phyloP scores from a whole-genome alignment of 2,329 filamentous ascomycete genomes.

The Anthostomella pinea region DNA sequence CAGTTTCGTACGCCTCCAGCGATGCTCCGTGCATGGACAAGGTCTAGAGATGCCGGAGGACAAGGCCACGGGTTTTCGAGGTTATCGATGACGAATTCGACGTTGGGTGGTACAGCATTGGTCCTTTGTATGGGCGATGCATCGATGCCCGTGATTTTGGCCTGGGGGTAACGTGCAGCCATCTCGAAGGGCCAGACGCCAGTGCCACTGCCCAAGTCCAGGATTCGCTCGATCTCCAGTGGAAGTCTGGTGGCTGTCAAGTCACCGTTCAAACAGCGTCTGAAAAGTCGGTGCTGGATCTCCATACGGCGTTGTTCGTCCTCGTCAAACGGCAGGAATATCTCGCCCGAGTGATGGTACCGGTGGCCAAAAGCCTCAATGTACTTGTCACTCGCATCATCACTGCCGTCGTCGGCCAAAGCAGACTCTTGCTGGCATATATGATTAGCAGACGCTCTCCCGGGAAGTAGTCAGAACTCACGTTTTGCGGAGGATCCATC shows the following conservation, averaged over 20 bases:
- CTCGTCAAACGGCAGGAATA: slow-evolving; percentile 30
- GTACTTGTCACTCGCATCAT: slow-evolving; percentile 14
- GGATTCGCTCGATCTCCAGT: slow-evolving; percentile 28
- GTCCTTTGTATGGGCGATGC: slow-evolving; percentile 40
- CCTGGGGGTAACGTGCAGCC: slow-evolving; percentile 38
- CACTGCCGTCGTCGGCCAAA: slow-evolving; percentile 8
- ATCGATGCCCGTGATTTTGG: slow-evolving; percentile 40
- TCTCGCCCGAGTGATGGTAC: slow-evolving; percentile 28
- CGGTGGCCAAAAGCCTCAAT: slow-evolving; percentile 29
- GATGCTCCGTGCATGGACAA: slow-evolving; percentile 43
- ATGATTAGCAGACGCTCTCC: slow-evolving; percentile 1
- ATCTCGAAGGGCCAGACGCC: slow-evolving; percentile 44
- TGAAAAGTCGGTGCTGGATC: slow-evolving; percentile 24
- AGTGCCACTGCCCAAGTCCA: slow-evolving; percentile 43
- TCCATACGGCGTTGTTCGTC: slow-evolving; percentile 27
- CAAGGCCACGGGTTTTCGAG: slow-evolving; percentile 46
- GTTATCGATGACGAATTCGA: slow-evolving; percentile 58
- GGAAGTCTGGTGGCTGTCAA: slow-evolving; percentile 29
- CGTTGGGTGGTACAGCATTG: slow-evolving; percentile 53
- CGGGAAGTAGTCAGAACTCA: too few relatives aligned
- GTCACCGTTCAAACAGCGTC: slow-evolving; percentile 28
- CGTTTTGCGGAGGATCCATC: too few relatives aligned
- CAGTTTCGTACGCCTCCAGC: slow-evolving; percentile 45
- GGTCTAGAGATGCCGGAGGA: slow-evolving; percentile 33
- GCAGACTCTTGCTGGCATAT: slow-evolving; percentile 11